Evolutionary conservation across 768 basidiomycete species (phyloP), one percentile per base, ranked within the genome.

Genomic region (Auricularia heimuer): DNA sequence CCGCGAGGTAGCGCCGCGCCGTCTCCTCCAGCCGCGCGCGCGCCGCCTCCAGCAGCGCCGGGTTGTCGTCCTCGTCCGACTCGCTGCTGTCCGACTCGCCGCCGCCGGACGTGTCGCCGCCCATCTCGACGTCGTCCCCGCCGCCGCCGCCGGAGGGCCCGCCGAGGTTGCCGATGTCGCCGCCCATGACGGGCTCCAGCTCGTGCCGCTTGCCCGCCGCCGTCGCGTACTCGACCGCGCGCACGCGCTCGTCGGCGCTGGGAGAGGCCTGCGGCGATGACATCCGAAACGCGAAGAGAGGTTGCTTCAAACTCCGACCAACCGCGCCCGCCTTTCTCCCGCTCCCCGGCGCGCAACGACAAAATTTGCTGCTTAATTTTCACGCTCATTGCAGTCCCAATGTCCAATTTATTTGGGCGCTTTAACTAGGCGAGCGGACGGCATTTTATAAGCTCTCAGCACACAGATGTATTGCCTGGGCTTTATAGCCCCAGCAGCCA

Each of bases 1-100:
- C 91, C 0, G 95, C 94, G 54, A 99, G 90, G 74, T 98, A 98
- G 71, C 95, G 92, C 64, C 87, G 87, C 63, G 89, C 94, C 74
- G 89, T 92, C 71, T 90, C 91, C 71, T 92, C 93, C 62, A 89
- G 85, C 39, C 85, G 85, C 65, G 83, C 78, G 69, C 90, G 85
- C 70, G 88, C 89, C 11, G 87, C 90, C 74, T 92, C 91, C 51
- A 90, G 79, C 70, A 90, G 88, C 3, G 89, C 90, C 2, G 89
- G 86, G 62, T 67, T 65, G 76, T 93, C 92, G 54, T 90, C 90
- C 73, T 93, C 90, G 69, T 85, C 86, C 66, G 92, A 89, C 67
- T 92, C 91, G 7, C 77, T 88, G 2, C 88, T 89, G 67, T 91
- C 90, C 3, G 70, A 83, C 67, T 90, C 90, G 29, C 29, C 29